Evolutionary conservation across 192 early-diverging fungal genomes (phyloP).

Genomic region (Spizellomyces sp.): DNA sequence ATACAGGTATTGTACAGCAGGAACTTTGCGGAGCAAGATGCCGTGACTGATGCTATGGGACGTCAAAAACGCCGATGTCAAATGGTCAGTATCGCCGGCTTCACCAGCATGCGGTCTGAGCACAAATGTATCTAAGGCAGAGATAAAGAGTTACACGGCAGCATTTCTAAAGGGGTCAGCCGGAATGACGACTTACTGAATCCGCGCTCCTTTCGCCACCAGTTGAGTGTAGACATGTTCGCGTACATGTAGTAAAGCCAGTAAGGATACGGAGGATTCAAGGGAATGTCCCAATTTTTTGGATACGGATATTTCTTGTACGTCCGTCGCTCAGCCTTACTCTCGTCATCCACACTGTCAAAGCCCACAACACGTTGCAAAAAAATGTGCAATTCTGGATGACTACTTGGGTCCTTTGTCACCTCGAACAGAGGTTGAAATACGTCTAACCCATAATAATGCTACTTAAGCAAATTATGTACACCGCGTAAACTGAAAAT

Average conservation of each 20-base stretch:
- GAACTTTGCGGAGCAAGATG: slow-evolving; percentile 90
- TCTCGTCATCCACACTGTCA: slow-evolving; percentile 94
- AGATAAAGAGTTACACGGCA: slow-evolving; percentile 26
- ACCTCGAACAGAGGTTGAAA: slow-evolving; percentile 93
- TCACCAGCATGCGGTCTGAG: slow-evolving; percentile 93
- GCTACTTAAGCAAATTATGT: not conserved
- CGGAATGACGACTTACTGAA: slow-evolving; percentile 63
- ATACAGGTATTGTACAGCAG: slow-evolving; percentile 87
- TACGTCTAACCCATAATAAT: slow-evolving; percentile 45
- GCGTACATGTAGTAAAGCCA: slow-evolving; percentile 91
- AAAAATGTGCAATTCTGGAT: slow-evolving; percentile 92
- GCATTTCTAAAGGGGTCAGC: no score
- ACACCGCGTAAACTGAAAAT: not conserved
- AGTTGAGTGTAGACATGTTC: slow-evolving; percentile 81
- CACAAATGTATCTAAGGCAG: slow-evolving; percentile 74
- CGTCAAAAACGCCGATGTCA: slow-evolving; percentile 86
- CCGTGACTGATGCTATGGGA: slow-evolving; percentile 90
- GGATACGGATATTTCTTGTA: slow-evolving; percentile 75
- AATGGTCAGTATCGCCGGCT: slow-evolving; percentile 92
- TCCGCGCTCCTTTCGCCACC: slow-evolving; percentile 68
- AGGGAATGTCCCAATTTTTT: slow-evolving; percentile 42
- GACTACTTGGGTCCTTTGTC: slow-evolving; percentile 76
- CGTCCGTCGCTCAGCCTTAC: slow-evolving; percentile 79
- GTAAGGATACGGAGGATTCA: slow-evolving; percentile 94
- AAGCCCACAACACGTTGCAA: slow-evolving; percentile 93